Evolutionary conservation across 345 rosid species (phyloP), one percentile per base, ranked within the genome.

Genomic region (Arabidopsis suecica): DNA sequence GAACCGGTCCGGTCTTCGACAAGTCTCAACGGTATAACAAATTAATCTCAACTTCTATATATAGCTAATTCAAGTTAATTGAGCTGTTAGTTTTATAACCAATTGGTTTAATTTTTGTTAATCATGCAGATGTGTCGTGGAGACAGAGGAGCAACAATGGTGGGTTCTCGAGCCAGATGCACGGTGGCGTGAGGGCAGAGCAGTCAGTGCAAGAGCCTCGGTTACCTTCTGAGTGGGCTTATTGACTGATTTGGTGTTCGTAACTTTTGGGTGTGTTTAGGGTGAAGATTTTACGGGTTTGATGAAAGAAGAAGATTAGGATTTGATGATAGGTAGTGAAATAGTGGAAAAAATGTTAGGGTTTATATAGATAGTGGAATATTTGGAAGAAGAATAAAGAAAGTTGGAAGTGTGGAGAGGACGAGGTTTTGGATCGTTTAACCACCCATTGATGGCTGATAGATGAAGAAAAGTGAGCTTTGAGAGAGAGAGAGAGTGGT

Each of bases 1-100:
- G 86, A 82, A 2, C 47, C 80, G 34, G 67, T 84, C 51, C 85
- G 85, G 49, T 53, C 28, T 1, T 23, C 23, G 70, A 84, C 82
- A 38, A 36, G 3, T 51, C 50, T 53, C 7, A 60, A 33, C 48
- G 74, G 28, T 47, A 68, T 25, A 23, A 60, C 16, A 7, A 38
- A 47, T 2, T 16, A 32, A 48, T 28, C 60, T 18, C 47, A 16
- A 65, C 2, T 11, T 7, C 11, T 18, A 45, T 16, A n/a, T 18
- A 45, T 16, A n/a, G 20, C 3, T 51, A 22, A 20, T 18, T 75
- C 7, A 66, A 20, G 4, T 34, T 14, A 14, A 64, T 41, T 13
- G 2, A 13, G 13, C 7, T 2, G 23, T 61, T 2, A 41, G 23
- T 11, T 61, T 34, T 22, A 3, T 36, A 9, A 51, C 9, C 7